These are phyloP conservation scores for Salix koriyanagi DNA, from an alignment of 345 rosid genomes.

Conservation along the genomic window DNA sequence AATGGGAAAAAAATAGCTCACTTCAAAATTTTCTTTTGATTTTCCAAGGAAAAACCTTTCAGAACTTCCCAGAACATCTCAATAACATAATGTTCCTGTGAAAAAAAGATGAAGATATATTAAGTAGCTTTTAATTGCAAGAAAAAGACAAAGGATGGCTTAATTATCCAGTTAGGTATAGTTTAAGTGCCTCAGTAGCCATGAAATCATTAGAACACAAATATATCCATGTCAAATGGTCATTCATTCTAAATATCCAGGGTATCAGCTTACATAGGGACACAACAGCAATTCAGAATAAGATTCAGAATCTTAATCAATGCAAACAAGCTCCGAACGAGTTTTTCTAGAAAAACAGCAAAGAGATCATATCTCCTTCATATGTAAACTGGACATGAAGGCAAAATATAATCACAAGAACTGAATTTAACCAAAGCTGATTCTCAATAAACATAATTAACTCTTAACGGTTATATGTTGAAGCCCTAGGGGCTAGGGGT, in stretches of 20 bases:
- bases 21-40: conserved; percentile 92
- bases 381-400: not conserved
- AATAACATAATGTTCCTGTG: conserved; percentile 93
- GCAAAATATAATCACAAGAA: not conserved
- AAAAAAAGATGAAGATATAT: not conserved
- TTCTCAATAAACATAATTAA: not conserved
- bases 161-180: not conserved
- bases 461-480: not conserved
- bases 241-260: not conserved
- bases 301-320: not conserved
- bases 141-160: not conserved
- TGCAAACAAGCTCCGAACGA: not conserved
- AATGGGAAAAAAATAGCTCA: conserved; percentile 27
- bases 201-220: not conserved
- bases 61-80: conserved; percentile 95
- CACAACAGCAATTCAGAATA: not conserved
- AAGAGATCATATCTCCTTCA: not conserved
- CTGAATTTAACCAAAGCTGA: not conserved
- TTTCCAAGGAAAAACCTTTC: conserved; percentile 78
- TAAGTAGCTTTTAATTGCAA: not conserved
- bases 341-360: not conserved
- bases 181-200: not conserved
- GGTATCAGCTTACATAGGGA: not conserved
- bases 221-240: not conserved
- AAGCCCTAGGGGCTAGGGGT: not conserved